A percentile compares a stretch with the other conserved stretches of the same genome.
phyloP scores from a whole-genome alignment of 108 stramenopile genomes.

The Cyclotella distinguenda region DNA sequence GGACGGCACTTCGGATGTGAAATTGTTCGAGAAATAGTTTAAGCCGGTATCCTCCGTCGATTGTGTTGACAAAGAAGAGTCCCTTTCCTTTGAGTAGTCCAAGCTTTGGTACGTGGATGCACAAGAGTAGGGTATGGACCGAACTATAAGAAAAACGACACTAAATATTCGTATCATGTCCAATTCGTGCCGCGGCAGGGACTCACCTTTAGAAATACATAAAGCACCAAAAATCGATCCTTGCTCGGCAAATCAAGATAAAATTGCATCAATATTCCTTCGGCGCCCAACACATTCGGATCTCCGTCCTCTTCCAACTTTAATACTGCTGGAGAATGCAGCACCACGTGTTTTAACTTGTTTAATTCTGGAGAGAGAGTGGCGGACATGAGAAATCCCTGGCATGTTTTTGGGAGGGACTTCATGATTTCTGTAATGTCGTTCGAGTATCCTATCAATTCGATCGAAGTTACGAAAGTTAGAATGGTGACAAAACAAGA shows the following conservation, averaged over 20 bases:
- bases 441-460: slow-evolving; percentile 76
- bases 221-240: slow-evolving; percentile 92
- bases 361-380: slow-evolving; percentile 92
- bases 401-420: slow-evolving; percentile 89
- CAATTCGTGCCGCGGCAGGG: not conserved
- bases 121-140: not conserved
- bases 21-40: slow-evolving; percentile 98
- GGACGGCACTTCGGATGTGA: slow-evolving; percentile 91
- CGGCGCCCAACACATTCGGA: slow-evolving; percentile 6
- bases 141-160: not conserved
- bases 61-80: slow-evolving; percentile 95
- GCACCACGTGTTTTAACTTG: slow-evolving; percentile 88
- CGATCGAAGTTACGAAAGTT: not conserved
- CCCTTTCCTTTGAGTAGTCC: slow-evolving; percentile 95
- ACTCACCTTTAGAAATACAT: slow-evolving; percentile 78
- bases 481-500: no score
- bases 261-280: slow-evolving; percentile 87
- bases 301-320: slow-evolving; percentile 89
- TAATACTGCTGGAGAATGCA: slow-evolving; percentile 93
- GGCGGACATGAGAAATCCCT: slow-evolving; percentile 97
- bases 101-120: slow-evolving; percentile 26
- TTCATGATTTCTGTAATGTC: slow-evolving; percentile 87
- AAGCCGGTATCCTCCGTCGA: slow-evolving; percentile 90
- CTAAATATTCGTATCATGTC: no score
- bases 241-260: slow-evolving; percentile 72